Base-by-base conservation (phyloP, 2,329 filamentous ascomycete species). In the Xylariaceae sp. region DNA sequence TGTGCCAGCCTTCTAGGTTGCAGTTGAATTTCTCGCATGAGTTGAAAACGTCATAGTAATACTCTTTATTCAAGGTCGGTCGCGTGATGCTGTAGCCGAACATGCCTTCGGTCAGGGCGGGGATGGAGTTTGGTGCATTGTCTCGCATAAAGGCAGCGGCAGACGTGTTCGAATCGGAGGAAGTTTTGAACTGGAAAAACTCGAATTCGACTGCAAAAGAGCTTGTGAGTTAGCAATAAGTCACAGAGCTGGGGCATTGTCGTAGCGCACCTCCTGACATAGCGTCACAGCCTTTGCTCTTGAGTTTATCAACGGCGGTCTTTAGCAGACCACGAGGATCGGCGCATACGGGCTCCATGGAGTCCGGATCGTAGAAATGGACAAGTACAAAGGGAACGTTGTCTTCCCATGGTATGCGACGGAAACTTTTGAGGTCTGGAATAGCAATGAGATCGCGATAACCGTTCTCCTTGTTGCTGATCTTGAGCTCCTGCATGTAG, bases 1-100 rank as follows among this genome's bases (percentile, higher is more conserved):
- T 91, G 66, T 92, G 86, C 86, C 87, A 92, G 22, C 86, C 85
- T 61, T 92, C 86, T 37, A 92, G 80, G 40, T 81, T 76, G 54
- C 85, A 88, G 40, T 77, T 74, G 67, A 90, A 88, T 55, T 82
- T 75, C 50, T 77, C 74, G 63, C 85, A 88, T 0, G 80, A 74
- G 51, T 89, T 76, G 61, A 83, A 91, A 36, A 90, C 78, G n/a
- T 79, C 78, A 59, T 90, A 89, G 64, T 85, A 92, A 67, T 88
- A 91, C n/a, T 88, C 83, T 66, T 89, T 83, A 58, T 89, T 89
- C 55, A 89, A 83, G 6, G 86, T 74, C 0, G 87, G 85, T 34
- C 86, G 73, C 11, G 86, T 89, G 52, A 90, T 71, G 55, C 85
- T 89, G 66, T 92, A 92, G 22, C 86, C 86, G 57, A 90, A 90